A percentile compares a stretch with the other conserved stretches of the same genome.
These are phyloP conservation scores for Speleostelium caveatum DNA, from an alignment of 78 protist species.

Conservation along the genomic window DNA sequence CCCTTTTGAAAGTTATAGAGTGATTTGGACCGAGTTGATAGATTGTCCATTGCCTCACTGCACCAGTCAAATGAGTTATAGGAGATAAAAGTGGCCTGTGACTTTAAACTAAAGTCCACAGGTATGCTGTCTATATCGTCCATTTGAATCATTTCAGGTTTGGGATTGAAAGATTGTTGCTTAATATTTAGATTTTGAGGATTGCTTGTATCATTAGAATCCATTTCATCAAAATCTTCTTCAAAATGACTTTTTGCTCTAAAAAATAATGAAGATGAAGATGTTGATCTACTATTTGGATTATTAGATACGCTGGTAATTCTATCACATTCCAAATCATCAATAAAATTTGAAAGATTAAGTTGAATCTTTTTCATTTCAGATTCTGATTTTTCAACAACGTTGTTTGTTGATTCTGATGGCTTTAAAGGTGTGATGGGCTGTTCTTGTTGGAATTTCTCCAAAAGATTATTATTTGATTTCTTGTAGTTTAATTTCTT, in stretches of 20 bases:
- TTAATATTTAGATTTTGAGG: too few relatives aligned
- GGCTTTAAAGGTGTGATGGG: not conserved
- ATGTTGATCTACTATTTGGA: too few relatives aligned
- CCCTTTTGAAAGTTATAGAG: not conserved
- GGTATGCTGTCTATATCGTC: not conserved
- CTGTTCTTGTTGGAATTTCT: not conserved
- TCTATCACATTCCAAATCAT: too few relatives aligned
- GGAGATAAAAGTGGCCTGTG: conserved; percentile 5
- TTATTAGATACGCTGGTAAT: too few relatives aligned
- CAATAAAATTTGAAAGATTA: not conserved
- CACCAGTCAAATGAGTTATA: conserved; percentile 23
- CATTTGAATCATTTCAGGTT: conserved; percentile 1
- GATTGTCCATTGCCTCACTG: not conserved
- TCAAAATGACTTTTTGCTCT: too few relatives aligned
- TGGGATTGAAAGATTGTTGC: conserved; percentile 13
- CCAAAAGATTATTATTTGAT: not conserved
- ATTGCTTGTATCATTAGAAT: too few relatives aligned
- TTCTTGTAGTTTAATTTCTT: not conserved
- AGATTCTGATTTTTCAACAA: not conserved
- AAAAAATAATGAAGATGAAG: too few relatives aligned
- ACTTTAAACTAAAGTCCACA: conserved; percentile 39
- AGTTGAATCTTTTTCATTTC: not conserved
- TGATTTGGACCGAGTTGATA: not conserved
- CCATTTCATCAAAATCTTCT: too few relatives aligned
- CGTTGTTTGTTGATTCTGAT: not conserved